Base-by-base conservation (phyloP, 1,284 basidiomycete genomes). In the Microbotryomycetes sp. region DNA sequence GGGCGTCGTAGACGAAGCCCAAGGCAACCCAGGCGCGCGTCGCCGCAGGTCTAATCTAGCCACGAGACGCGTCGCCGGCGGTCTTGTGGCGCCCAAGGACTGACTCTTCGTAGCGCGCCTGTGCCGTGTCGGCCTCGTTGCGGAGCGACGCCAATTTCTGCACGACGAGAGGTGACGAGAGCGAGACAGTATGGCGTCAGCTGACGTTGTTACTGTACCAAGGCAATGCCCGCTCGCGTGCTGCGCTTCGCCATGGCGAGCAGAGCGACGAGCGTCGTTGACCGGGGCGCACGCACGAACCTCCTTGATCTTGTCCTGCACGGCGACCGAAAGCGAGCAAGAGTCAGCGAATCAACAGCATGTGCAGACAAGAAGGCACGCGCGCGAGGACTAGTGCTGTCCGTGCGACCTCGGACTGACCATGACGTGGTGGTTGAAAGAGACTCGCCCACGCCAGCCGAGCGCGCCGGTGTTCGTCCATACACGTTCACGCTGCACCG, bases 71-170 rank as follows among this genome's bases (percentile, higher is more conserved):
- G n/a, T 41, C 35, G 18, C 11, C 35, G 35, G 35, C 35, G 18
- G 11, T 11, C 35, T 41, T 41, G 18, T 9, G 35, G 35, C 18
- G 9, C 35, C 11, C 35, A 41, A 18, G 5, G 21, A 31, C 61
- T 48, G 31, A 71, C 61, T 76, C 80, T 73, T 93, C 91, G 46
- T 91, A 91, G 60, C 91, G 87, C 45, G 78, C 75, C 61, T 86
- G 78, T 48, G 91, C 88, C 59, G 76, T 76, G 77, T 98, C 94
- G 57, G 90, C 91, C 80, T 98, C 94, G 55, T 78, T 75, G 69
- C 92, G 91, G 73, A 97, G 78, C 60, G 80, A 76, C 72, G 78
- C 78, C 73, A 83, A 79, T 74, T 80, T 79, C 80, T 82, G 66
- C 52, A 29, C 29, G 54, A 31, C 56, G 26, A 28, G 26, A 51